A percentile compares a stretch with the other conserved stretches of the same genome.
phyloP scores from a whole-genome alignment of 768 basidiomycete genomes.

The Daedaleopsis sinensis region DNA sequence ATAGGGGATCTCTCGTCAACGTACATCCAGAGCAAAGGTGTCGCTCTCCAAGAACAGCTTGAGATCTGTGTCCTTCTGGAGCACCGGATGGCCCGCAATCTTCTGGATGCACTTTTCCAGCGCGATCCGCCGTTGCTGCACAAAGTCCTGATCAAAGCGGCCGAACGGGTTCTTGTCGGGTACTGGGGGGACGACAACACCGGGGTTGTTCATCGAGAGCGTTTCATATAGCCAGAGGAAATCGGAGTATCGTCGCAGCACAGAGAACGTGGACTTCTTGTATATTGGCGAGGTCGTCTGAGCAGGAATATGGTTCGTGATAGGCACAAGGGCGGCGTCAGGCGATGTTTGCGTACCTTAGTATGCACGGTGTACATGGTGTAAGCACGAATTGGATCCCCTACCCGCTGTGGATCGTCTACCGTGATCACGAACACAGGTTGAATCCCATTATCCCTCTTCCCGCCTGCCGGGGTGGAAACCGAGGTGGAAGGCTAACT shows the following conservation, averaged over 20 bases:
- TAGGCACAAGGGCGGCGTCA: not conserved
- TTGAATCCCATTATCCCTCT: constrained; percentile 50
- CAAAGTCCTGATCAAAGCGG: constrained; percentile 90
- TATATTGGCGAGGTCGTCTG: constrained; percentile 87
- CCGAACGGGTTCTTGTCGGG: constrained; percentile 96
- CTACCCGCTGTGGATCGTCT: constrained; percentile 96
- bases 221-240: constrained; percentile 97
- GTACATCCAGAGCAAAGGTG: constrained; percentile 84
- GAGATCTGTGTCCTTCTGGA: constrained; percentile 87
- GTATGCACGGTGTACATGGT: constrained; percentile 98
- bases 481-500: constrained; percentile 3
- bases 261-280: constrained; percentile 85
- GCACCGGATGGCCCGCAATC: constrained; percentile 88
- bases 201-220: constrained; percentile 88
- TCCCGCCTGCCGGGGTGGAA: constrained; percentile 18
- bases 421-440: constrained; percentile 87
- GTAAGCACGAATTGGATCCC: constrained; percentile 92
- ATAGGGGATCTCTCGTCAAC: constrained; percentile 31
- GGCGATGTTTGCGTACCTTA: constrained; percentile 48
- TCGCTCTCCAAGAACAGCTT: constrained; percentile 93
- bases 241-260: constrained; percentile 95
- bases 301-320: not conserved
- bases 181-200: constrained; percentile 94
- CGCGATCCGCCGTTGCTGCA: constrained; percentile 80
- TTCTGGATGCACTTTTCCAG: constrained; percentile 92